Conservation (phyloP, 495 filamentous ascomycete species). For the Penicillium paradoxum region DNA sequence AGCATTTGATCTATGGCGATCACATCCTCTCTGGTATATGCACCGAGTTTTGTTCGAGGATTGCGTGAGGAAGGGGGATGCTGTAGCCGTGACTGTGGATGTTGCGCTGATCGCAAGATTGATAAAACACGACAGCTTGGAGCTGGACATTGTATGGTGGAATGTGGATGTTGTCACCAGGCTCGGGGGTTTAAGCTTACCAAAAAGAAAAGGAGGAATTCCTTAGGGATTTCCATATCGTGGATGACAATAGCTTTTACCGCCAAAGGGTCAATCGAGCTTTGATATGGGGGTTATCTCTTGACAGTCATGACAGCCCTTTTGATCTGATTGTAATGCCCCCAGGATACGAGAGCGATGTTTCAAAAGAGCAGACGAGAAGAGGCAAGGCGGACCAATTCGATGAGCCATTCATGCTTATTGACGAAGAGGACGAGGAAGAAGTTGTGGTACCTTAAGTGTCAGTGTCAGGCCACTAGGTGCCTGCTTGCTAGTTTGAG, state of each 20-base stretch:
- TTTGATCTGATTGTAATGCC: not conserved
- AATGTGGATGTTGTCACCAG: slow-evolving; percentile 5
- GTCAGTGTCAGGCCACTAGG: not conserved
- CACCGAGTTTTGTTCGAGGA: slow-evolving; percentile 3
- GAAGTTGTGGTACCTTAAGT: not conserved
- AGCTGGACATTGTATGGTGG: slow-evolving; percentile 5
- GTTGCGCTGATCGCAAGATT: not conserved
- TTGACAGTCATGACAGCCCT: not conserved
- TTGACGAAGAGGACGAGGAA: not conserved
- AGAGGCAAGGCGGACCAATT: not conserved
- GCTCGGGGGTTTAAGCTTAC: slow-evolving; percentile 1
- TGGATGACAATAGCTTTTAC: no score
- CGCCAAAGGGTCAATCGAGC: not conserved
- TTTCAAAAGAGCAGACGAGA: not conserved
- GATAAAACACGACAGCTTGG: not conserved
- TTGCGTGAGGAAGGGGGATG: slow-evolving; percentile 1
- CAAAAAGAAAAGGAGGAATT: not conserved
- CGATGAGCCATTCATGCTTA: not conserved
- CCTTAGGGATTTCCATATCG: not conserved
- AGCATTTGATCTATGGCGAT: slow-evolving; percentile 6
- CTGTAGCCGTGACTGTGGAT: not conserved
- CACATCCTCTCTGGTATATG: slow-evolving; percentile 8
- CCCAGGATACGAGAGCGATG: not conserved
- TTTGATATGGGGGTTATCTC: not conserved
- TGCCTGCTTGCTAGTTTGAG: not conserved